Evolutionary conservation across 495 filamentous ascomycete species (phyloP), one percentile per base, ranked within the genome.

Genomic region (Podospora bellae-mahoneyi): DNA sequence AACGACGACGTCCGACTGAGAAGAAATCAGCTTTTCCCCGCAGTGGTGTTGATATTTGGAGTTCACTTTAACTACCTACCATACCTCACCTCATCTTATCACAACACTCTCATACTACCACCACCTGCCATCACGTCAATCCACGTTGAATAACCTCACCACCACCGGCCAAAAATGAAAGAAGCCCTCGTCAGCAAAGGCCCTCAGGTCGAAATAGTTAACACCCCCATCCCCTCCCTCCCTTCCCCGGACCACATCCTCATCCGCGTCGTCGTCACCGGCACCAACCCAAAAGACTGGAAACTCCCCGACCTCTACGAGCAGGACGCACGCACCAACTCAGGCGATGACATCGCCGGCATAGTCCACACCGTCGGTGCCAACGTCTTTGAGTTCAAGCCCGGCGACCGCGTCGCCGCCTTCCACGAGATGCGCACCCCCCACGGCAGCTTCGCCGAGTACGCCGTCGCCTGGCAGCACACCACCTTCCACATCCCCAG

Each of bases 211-310:
- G 70, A 85, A 57, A 85, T 92, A 67, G 77, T 87, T 61, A 87
- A 92, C 69, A 83, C 83, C 34, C 81, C 86, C n/a, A 84, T 90
- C 66, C 91, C 91, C 1, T 77, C 77, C 23, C 88, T 63, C 19
- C 88, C 0, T 79, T 82, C 59, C 78, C 82, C 61, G 4, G 82
- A 86, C 66, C 85, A 95, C 66, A 79, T 93, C 27, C 82, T 93
- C 18, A 93, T 90, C 71, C 86, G 87, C 66, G 89, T 92, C 48
- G 78, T 89, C 13, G 87, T 88, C 5, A 84, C 83, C 54, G 89
- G 89, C 20, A 88, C 86, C 23, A 94, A 94, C 75, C 92, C 92
- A 3, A 94, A 94, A 73, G 92, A 94, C 78, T 92, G 90, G 90
- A 92, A 90, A 70, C 27, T 79, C 3, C 74, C 80, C 6, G 68